A percentile compares a stretch with the other conserved stretches of the same genome.
Evolutionary conservation across 441 rosid species (phyloP).

Genomic region (Hypseocharis bilobata): DNA sequence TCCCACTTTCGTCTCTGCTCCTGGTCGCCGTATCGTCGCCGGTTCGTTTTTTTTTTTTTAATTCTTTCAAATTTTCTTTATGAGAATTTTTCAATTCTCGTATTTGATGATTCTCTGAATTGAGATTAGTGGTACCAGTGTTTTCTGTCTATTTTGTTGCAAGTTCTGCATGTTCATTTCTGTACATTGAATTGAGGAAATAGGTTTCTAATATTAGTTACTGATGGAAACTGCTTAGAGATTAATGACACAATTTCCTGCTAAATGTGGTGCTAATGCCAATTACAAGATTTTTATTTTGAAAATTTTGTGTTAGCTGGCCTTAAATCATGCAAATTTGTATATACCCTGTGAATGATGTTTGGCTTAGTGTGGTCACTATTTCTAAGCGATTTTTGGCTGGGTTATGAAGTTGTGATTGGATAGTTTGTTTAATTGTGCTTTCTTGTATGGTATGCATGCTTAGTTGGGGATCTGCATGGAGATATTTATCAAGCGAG

Average conservation of each 20-base stretch:
- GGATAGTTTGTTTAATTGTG: not conserved
- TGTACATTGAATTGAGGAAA: not conserved
- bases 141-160: not conserved
- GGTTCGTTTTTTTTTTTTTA: conserved; percentile 32
- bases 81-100: too few relatives aligned
- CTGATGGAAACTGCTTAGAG: too few relatives aligned
- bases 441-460: conserved; percentile 11
- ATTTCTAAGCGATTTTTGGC: too few relatives aligned
- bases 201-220: too few relatives aligned
- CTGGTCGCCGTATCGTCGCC: conserved; percentile 78
- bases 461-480: conserved; percentile 73
- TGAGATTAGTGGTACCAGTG: too few relatives aligned
- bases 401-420: not conserved
- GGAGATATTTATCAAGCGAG: conserved; percentile 79
- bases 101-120: not conserved
- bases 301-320: not conserved
- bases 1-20: conserved; percentile 85
- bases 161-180: not conserved
- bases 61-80: not conserved
- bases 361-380: not conserved
- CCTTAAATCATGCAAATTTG: not conserved
- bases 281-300: too few relatives aligned
- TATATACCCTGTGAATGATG: not conserved
- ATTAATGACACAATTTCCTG: too few relatives aligned
- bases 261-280: not conserved